phyloP scores from a whole-genome alignment of 148 eudicot genomes.

The Camellia sinensis region DNA sequence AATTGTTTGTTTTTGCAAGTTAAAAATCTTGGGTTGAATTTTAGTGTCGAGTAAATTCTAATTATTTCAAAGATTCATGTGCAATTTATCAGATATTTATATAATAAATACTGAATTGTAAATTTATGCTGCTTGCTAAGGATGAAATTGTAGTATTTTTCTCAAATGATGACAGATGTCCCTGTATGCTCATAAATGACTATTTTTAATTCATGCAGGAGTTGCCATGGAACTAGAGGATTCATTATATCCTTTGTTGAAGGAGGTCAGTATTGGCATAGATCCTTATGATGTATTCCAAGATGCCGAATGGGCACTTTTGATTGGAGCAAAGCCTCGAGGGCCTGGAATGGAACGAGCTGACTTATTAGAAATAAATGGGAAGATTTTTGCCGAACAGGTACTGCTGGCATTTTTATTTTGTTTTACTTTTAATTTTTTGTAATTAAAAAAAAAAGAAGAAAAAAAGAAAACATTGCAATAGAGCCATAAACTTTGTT shows the following conservation, averaged over 20 bases:
- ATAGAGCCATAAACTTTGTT: not conserved
- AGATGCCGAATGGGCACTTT: conserved; percentile 97
- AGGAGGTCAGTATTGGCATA: conserved; percentile 92
- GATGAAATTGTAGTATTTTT: not conserved
- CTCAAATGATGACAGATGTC: not conserved
- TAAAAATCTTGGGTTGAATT: not conserved
- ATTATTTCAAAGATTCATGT: not conserved
- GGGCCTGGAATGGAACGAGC: conserved; percentile 99
- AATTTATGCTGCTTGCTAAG: not conserved
- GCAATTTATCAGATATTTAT: not conserved
- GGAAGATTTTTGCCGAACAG: conserved; percentile 85
- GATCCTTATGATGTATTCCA: conserved; percentile 88
- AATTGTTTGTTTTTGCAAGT: not conserved
- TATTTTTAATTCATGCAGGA: conserved; percentile 40
- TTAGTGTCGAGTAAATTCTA: not conserved
- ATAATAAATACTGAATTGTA: not conserved
- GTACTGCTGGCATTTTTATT: conserved; percentile 25
- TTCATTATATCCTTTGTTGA: conserved; percentile 77
- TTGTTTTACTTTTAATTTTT: not conserved
- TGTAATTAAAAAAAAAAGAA: not conserved
- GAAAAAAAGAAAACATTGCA: not conserved
- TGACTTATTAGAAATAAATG: conserved; percentile 84
- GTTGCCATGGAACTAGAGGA: conserved; percentile 99
- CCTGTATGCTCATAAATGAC: not conserved
- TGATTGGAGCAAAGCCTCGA: conserved; percentile 98